These are phyloP conservation scores for Bretziella fagacearum DNA, from an alignment of 2,329 filamentous ascomycete species.

Conservation along the genomic window DNA sequence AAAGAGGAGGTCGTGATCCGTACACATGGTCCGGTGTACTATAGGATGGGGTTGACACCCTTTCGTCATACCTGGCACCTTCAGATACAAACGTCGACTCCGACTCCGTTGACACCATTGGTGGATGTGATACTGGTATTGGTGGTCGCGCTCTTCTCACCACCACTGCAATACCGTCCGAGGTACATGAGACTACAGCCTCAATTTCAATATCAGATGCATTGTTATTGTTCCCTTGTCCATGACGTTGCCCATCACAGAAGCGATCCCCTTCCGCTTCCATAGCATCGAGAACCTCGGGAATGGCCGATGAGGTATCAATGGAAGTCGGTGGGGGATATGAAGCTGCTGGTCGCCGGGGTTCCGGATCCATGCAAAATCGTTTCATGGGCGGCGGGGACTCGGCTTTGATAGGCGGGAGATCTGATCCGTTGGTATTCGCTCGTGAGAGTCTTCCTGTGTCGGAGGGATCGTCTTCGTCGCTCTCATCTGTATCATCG, in stretches of 20 bases:
- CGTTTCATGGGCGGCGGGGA: conserved; percentile 9
- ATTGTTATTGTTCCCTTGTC: neutral
- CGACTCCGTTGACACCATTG: conserved; percentile 16
- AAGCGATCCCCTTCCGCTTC: conserved; percentile 23
- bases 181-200: conserved; percentile 81
- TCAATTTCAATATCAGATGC: conserved; percentile 47
- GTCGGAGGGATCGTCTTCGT: neutral
- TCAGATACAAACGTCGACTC: neutral
- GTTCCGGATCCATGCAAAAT: neutral
- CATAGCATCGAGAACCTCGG: conserved; percentile 10
- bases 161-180: conserved; percentile 71
- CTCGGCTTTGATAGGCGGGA: neutral
- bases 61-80: neutral
- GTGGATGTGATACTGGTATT: conserved; percentile 41
- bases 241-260: conserved; percentile 22
- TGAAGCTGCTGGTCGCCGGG: conserved; percentile 7
- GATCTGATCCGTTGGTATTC: neutral
- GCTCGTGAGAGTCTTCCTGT: neutral
- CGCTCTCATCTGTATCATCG: conserved; percentile 21
- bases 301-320: conserved; percentile 8
- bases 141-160: conserved; percentile 56
- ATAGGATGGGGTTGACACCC: conserved; percentile 19
- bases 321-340: conserved; percentile 12
- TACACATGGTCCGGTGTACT: conserved; percentile 27
- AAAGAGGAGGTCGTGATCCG: conserved; percentile 28